Percentiles rank a stretch among this genome's conserved stretches.
phyloP scores from a whole-genome alignment of 106 monocot species.

The Allium cepa region DNA sequence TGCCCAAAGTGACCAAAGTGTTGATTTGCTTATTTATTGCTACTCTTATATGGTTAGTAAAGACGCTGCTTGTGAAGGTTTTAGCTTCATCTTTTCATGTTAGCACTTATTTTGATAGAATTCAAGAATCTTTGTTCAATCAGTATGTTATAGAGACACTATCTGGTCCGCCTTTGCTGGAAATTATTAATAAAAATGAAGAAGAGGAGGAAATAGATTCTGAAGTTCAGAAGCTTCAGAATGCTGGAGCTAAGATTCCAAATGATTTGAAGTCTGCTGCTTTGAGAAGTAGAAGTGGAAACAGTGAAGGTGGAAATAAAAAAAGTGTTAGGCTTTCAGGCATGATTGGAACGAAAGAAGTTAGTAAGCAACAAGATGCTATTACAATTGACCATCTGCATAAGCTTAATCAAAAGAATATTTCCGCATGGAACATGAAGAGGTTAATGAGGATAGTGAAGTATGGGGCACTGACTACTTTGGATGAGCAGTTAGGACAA shows the following conservation, averaged over 20 bases:
- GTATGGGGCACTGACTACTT: constrained; percentile 49
- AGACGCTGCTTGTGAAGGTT: constrained; percentile 72
- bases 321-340: constrained; percentile 33
- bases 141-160: constrained; percentile 87
- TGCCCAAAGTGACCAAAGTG: constrained; percentile 54
- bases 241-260: constrained; percentile 52
- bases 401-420: constrained; percentile 69
- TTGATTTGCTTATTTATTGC: constrained; percentile 65
- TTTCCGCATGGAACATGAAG: constrained; percentile 95
- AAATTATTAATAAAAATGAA: constrained; percentile 24
- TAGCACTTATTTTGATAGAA: constrained; percentile 83
- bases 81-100: constrained; percentile 88
- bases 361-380: constrained; percentile 22
- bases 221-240: constrained; percentile 67
- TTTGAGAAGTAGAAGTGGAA: constrained; percentile 15
- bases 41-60: constrained; percentile 54
- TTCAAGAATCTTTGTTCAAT: constrained; percentile 83
- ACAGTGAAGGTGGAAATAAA: constrained; percentile 6
- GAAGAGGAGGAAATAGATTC: constrained; percentile 57
- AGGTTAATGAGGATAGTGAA: constrained; percentile 66
- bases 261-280: constrained; percentile 39
- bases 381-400: constrained; percentile 64
- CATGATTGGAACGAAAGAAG: constrained; percentile 12
- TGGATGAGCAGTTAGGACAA: constrained; percentile 42
- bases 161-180: constrained; percentile 61